These are phyloP conservation scores for Colletotrichum trifolii DNA, from an alignment of 2,329 filamentous ascomycete genomes.

Conservation along the genomic window DNA sequence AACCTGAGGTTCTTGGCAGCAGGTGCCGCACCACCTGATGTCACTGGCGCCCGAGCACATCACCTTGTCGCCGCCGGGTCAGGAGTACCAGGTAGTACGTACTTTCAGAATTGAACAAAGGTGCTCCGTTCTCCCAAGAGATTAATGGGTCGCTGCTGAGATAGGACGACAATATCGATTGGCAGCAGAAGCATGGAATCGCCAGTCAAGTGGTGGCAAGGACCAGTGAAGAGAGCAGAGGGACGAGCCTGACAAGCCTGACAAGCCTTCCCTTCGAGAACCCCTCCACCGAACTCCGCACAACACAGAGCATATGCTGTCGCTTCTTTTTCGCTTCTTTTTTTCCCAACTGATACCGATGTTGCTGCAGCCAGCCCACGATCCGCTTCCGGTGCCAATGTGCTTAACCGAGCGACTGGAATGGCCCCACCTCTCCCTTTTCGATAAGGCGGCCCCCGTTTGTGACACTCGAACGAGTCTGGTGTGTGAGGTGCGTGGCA, in stretches of 20 bases:
- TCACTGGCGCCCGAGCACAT: neutral
- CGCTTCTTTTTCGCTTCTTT: neutral
- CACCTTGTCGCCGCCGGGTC: neutral
- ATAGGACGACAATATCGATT: constrained; percentile 15
- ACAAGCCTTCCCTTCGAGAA: constrained; percentile 24
- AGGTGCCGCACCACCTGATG: constrained; percentile 22
- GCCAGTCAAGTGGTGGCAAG: constrained; percentile 26
- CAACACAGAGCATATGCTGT: no score
- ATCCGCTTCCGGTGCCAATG: constrained; percentile 6
- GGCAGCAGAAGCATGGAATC: constrained; percentile 24
- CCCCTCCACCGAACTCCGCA: neutral
- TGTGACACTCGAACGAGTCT: no score
- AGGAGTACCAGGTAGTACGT: no score
- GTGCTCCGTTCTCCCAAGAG: neutral
- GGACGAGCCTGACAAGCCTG: constrained; percentile 22
- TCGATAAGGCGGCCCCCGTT: constrained; percentile 11
- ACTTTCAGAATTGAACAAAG: no score
- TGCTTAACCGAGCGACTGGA: constrained; percentile 16
- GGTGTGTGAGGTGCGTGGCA: neutral
- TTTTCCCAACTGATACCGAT: neutral
- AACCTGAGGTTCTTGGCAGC: constrained; percentile 8
- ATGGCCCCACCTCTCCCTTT: constrained; percentile 25
- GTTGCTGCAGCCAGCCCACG: constrained; percentile 12
- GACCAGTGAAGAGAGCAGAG: neutral
- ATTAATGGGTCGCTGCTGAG: neutral